Base-by-base conservation (phyloP, 352 stramenopile genomes). In the Pythium sp. region DNA sequence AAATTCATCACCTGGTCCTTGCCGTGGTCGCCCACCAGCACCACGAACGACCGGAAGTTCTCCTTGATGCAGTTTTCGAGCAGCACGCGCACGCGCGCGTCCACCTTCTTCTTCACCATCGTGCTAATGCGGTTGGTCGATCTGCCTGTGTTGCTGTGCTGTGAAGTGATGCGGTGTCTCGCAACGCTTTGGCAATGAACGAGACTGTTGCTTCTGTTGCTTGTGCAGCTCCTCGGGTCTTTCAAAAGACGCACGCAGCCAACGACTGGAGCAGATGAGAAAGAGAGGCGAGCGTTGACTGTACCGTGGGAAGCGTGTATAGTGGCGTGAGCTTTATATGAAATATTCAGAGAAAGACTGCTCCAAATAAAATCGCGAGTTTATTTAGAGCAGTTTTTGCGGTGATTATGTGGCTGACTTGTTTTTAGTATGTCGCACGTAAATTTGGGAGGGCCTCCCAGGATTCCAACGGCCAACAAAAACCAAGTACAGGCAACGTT, bases 91-190 rank as follows among this genome's bases (percentile, higher is more conserved):
- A 99, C 96, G 68, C 97, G 91, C 69, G 96, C 91, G 80, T 99
- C 98, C 59, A 99, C 92, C 79, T 99, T 99, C 85, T 99, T 99
- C 76, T 98, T 98, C 46, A 99, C 97, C 97, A 99, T 99, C 14
- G 61, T 53, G 38, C 38, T 63, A 3, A 26, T 28, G 26, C 22
- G 61, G 14, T 62, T 5, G 7, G n/a, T 57, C 15, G 43, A 47
- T 65, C 26, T 67, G 38, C 30, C 30, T 32, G 28, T 32, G 30
- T 32, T 32, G 30, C 30, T 32, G 30, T 32, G 30, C 38, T 69
- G 20, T 24, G 11, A 30, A 2, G 34, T 67, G 47, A 9, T 53
- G 22, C 14, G 18, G 43, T 22, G 43, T 51, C 15, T 51, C 18
- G 43, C 43, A 51, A 6, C 9, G 43, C 43, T 51, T 49, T 51